Conservation (phyloP, 352 stramenopile species). For the Globisporangium nunn region DNA sequence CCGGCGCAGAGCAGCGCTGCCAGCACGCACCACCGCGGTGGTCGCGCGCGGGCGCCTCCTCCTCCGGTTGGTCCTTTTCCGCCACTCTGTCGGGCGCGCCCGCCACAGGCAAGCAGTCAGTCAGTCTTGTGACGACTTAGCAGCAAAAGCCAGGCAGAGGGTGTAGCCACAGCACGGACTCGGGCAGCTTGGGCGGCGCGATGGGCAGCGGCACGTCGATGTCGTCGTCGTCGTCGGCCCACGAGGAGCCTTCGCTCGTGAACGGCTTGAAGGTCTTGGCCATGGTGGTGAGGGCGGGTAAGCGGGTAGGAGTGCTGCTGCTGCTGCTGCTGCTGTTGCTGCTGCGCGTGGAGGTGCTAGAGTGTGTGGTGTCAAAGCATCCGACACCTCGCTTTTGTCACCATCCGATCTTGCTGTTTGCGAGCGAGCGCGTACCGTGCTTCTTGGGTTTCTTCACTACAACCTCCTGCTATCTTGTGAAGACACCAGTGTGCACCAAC, state of each 20-base stretch:
- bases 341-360: neutral
- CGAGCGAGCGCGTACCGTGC: neutral
- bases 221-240: constrained; percentile 74
- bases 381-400: neutral
- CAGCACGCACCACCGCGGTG: constrained; percentile 6
- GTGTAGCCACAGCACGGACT: constrained; percentile 20
- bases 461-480: too few species aligned
- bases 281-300: constrained; percentile 17
- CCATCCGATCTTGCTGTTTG: neutral
- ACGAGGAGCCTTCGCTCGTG: constrained; percentile 48
- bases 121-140: neutral
- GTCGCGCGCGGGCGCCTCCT: constrained; percentile 20
- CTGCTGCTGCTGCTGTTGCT: neutral
- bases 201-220: constrained; percentile 43
- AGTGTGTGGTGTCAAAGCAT: neutral
- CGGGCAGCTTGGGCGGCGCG: constrained; percentile 28
- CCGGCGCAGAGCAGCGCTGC: too few species aligned
- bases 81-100: constrained; percentile 17
- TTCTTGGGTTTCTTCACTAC: too few species aligned
- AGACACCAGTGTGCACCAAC: constrained; percentile 29
- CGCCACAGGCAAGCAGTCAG: neutral
- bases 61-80: constrained; percentile 17
- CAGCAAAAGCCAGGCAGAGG: neutral
- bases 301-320: neutral
- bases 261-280: constrained; percentile 53